Percentiles rank a stretch among this genome's conserved stretches.
These are phyloP conservation scores for Candida jianshihensis DNA, from an alignment of 805 yeast genomes.

Conservation along the genomic window DNA sequence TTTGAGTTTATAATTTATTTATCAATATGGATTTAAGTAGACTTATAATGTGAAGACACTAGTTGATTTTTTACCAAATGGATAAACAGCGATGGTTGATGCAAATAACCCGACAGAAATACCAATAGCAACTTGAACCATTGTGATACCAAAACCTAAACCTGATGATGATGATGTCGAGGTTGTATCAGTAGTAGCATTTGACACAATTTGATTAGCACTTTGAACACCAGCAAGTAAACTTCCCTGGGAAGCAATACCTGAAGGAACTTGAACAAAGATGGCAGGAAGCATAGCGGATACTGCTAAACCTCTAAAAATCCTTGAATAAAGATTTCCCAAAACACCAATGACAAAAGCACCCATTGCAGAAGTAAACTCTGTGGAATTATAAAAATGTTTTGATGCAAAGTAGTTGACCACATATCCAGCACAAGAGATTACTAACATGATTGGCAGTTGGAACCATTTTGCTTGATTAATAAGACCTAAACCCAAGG, in stretches of 20 bases:
- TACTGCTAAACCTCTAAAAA: slow-evolving; percentile 87
- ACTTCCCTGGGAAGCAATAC: slow-evolving; percentile 86
- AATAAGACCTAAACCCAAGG: slow-evolving; percentile 55
- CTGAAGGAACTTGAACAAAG: slow-evolving; percentile 91
- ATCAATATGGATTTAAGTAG: no score
- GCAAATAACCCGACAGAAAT: slow-evolving; percentile 91
- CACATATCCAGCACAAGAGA: slow-evolving; percentile 74
- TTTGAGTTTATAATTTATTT: no score
- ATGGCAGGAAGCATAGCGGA: slow-evolving; percentile 95
- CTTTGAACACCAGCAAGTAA: slow-evolving; percentile 70
- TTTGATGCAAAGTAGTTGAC: slow-evolving; percentile 73
- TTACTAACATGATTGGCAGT: slow-evolving; percentile 73
- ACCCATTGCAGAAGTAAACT: slow-evolving; percentile 84
- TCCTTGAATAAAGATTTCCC: slow-evolving; percentile 82
- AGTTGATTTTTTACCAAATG: slow-evolving; percentile 84
- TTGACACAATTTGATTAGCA: slow-evolving; percentile 61
- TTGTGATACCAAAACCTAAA: slow-evolving; percentile 64
- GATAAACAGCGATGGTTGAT: slow-evolving; percentile 85
- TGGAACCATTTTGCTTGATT: slow-evolving; percentile 85
- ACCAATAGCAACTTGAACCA: slow-evolving; percentile 92
- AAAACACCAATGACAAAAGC: slow-evolving; percentile 85
- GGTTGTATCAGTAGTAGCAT: slow-evolving; percentile 20
- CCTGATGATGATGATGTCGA: slow-evolving; percentile 19
- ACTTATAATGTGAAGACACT: slow-evolving; percentile 76
- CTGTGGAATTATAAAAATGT: slow-evolving; percentile 68